These are phyloP conservation scores for Monascus ruber DNA, from an alignment of 2,329 filamentous ascomycete genomes.

Conservation along the genomic window DNA sequence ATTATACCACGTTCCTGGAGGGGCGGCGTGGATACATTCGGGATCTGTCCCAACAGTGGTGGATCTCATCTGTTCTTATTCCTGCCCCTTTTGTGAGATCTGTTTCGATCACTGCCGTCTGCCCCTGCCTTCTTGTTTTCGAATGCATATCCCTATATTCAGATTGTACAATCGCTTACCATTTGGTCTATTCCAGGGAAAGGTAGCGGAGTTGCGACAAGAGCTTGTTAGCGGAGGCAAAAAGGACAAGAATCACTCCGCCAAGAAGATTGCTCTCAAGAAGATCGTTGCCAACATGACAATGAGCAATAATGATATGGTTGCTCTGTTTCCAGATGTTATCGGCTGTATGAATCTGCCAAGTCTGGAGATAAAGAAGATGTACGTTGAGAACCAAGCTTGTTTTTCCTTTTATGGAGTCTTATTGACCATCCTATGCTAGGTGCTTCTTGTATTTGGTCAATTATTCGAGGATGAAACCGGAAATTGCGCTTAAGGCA, in stretches of 20 bases:
- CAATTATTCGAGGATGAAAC: slow-evolving; percentile 90
- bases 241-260: slow-evolving; percentile 93
- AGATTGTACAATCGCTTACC: slow-evolving; percentile 21
- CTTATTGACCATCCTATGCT: slow-evolving; percentile 6
- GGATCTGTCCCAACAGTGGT: too few relatives aligned
- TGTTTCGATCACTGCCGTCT: slow-evolving; percentile 1
- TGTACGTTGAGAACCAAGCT: slow-evolving; percentile 44
- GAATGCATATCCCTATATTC: slow-evolving; percentile 19
- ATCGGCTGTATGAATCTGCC: slow-evolving; percentile 91
- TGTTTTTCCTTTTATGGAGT: not conserved
- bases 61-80: too few relatives aligned
- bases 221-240: slow-evolving; percentile 90
- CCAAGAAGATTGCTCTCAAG: slow-evolving; percentile 96
- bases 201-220: slow-evolving; percentile 90
- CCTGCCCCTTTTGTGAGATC: not conserved
- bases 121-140: slow-evolving; percentile 1
- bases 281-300: slow-evolving; percentile 99
- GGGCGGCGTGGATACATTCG: too few relatives aligned
- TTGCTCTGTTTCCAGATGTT: slow-evolving; percentile 89
- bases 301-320: slow-evolving; percentile 99
- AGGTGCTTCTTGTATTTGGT: slow-evolving; percentile 98
- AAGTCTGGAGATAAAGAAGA: slow-evolving; percentile 98
- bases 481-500: slow-evolving; percentile 86
- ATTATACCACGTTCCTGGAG: not conserved
- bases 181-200: slow-evolving; percentile 58